A percentile compares a stretch with the other conserved stretches of the same genome.
Conservation (phyloP, 164 flowering plant genomes). For the Pachysandra terminalis region DNA sequence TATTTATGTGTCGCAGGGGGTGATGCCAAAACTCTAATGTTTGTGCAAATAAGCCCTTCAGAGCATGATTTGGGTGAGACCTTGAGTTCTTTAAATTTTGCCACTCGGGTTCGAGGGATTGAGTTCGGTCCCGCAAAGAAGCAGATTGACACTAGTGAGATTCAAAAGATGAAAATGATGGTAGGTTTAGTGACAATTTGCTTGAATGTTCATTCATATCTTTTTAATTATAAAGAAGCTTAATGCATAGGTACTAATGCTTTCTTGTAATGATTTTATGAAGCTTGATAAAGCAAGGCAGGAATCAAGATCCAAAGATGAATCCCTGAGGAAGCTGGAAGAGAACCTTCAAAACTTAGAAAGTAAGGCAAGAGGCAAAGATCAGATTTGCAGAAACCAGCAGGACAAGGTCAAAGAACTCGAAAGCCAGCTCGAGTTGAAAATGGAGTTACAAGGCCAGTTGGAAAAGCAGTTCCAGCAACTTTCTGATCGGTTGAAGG, state of each 20-base stretch:
- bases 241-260: neutral
- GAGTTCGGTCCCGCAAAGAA: conserved; percentile 82
- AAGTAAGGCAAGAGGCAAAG: conserved; percentile 59
- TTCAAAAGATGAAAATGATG: conserved; percentile 67
- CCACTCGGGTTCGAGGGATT: conserved; percentile 79
- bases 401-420: conserved; percentile 80
- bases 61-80: conserved; percentile 79
- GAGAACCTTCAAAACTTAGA: conserved; percentile 67
- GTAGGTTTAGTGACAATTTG: conserved; percentile 28
- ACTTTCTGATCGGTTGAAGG: conserved; percentile 57
- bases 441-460: conserved; percentile 42
- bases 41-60: conserved; percentile 91
- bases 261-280: conserved; percentile 2
- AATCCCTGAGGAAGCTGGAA: conserved; percentile 58
- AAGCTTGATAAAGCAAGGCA: conserved; percentile 78
- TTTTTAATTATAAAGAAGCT: neutral
- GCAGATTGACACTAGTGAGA: conserved; percentile 72
- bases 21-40: conserved; percentile 82
- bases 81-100: conserved; percentile 82
- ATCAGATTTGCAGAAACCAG: conserved; percentile 51
- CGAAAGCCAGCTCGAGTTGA: conserved; percentile 50
- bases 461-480: conserved; percentile 57
- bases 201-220: neutral
- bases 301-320: conserved; percentile 69
- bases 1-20: conserved; percentile 53